phyloP scores from a whole-genome alignment of 306 rosid species.

The Arachis stenosperma region DNA sequence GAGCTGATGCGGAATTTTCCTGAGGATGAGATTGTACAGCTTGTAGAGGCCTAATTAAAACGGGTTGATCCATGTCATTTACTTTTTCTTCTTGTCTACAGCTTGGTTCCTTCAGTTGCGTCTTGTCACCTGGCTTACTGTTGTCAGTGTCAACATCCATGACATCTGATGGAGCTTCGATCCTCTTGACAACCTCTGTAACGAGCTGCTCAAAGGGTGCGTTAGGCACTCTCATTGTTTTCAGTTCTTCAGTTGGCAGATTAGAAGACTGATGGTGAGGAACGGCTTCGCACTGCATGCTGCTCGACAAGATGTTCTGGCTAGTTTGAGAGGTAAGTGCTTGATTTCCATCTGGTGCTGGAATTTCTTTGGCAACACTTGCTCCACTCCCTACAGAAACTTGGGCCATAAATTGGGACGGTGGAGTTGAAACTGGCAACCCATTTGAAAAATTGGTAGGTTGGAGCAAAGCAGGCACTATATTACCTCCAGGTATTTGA shows the following conservation, averaged over 20 bases:
- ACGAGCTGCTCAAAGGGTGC: conserved; percentile 55
- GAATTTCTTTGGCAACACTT: conserved; percentile 43
- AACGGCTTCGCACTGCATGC: conserved; percentile 39
- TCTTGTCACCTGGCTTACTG: conserved; percentile 43
- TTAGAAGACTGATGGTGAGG: conserved; percentile 39
- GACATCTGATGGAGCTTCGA: conserved; percentile 48
- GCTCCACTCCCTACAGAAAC: conserved; percentile 54
- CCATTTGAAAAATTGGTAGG: conserved; percentile 54
- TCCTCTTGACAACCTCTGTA: conserved; percentile 60
- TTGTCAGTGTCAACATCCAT: conserved; percentile 44
- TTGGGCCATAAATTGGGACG: conserved; percentile 46
- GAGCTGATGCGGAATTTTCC: conserved; percentile 39
- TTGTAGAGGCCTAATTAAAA: conserved; percentile 65
- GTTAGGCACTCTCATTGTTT: conserved; percentile 41
- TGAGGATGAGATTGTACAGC: conserved; percentile 50
- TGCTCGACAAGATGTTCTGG: conserved; percentile 45
- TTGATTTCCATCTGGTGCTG: conserved; percentile 44
- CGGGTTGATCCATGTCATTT: conserved; percentile 49
- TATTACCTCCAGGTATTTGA: conserved; percentile 53
- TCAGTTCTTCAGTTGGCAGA: conserved; percentile 40
- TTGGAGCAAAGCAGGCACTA: conserved; percentile 63
- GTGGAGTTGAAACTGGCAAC: conserved; percentile 48
- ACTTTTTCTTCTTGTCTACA: conserved; percentile 41
- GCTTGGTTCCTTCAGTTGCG: conserved; percentile 38
- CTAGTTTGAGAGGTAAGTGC: conserved; percentile 48